These are phyloP conservation scores for Suillus ampliporus DNA, from an alignment of 768 basidiomycete species.

Conservation along the genomic window DNA sequence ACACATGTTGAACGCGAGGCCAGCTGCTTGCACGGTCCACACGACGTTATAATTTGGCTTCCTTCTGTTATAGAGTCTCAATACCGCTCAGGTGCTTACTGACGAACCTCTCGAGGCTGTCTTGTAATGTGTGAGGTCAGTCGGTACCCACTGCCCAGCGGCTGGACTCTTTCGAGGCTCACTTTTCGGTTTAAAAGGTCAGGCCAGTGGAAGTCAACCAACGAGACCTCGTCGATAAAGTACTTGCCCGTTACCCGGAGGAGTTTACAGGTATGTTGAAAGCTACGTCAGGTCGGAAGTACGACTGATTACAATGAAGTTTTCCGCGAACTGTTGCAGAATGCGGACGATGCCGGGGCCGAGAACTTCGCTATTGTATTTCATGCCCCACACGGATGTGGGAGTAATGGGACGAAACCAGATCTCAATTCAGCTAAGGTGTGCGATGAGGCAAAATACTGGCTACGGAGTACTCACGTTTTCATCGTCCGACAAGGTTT, in stretches of 20 bases:
- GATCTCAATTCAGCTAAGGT: background rate
- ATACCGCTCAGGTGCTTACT: background rate
- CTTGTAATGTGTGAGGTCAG: background rate
- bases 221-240: constrained; percentile 21
- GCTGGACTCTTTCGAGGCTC: background rate
- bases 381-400: constrained; percentile 24
- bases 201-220: constrained; percentile 17
- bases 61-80: background rate
- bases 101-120: background rate
- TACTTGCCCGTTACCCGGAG: constrained; percentile 22
- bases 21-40: background rate
- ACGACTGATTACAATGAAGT: constrained; percentile 31
- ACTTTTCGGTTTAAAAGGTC: background rate
- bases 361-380: constrained; percentile 42
- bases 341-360: constrained; percentile 57
- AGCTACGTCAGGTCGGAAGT: background rate
- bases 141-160: background rate
- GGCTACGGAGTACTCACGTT: background rate
- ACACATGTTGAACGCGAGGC: constrained; percentile 2
- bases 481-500: constrained; percentile 36
- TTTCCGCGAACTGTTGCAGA: constrained; percentile 60
- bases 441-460: background rate
- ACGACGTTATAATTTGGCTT: background rate
- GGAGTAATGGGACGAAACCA: constrained; percentile 2
- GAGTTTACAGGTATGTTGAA: constrained; percentile 19